Percentiles rank a stretch among this genome's conserved stretches.
Conservation (phyloP, 179 eudicot species). For the Silene noctiflora region DNA sequence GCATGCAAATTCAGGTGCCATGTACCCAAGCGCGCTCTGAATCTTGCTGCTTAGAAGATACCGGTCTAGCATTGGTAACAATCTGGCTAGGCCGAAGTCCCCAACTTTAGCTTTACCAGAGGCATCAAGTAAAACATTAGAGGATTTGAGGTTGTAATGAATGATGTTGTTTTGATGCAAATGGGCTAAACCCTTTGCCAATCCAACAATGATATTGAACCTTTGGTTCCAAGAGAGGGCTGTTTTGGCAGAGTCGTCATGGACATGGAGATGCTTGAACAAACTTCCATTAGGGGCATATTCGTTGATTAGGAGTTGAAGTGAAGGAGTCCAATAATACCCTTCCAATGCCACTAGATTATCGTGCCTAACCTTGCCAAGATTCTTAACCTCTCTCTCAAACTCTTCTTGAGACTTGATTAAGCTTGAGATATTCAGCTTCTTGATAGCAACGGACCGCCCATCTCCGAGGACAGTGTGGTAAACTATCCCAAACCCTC, state of each 20-base stretch:
- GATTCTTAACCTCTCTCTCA: constrained; percentile 61
- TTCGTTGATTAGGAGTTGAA: constrained; percentile 74
- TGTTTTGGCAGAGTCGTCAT: constrained; percentile 33
- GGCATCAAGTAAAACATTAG: constrained; percentile 52
- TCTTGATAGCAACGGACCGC: constrained; percentile 75
- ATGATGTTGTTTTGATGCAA: constrained; percentile 57
- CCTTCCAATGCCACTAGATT: constrained; percentile 74
- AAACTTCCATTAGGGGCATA: constrained; percentile 52
- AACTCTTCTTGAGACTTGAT: constrained; percentile 79
- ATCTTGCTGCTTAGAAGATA: constrained; percentile 80
- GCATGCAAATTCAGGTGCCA: constrained; percentile 95
- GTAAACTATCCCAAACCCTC: constrained; percentile 87
- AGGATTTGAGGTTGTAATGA: constrained; percentile 77
- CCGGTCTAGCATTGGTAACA: constrained; percentile 68
- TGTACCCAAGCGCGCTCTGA: constrained; percentile 89
- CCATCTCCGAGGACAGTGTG: constrained; percentile 58
- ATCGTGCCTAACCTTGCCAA: constrained; percentile 58
- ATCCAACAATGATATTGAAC: constrained; percentile 56
- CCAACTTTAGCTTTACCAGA: constrained; percentile 61
- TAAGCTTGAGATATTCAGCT: constrained; percentile 69
- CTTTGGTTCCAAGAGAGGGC: constrained; percentile 67
- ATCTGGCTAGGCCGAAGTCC: constrained; percentile 69
- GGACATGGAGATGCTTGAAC: constrained; percentile 72
- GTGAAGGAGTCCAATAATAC: constrained; percentile 76
- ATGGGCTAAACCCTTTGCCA: constrained; percentile 72